Percentiles rank a stretch among this genome's conserved stretches.
Evolutionary conservation across 768 basidiomycete species (phyloP).

Genomic region (Russula brevipes): DNA sequence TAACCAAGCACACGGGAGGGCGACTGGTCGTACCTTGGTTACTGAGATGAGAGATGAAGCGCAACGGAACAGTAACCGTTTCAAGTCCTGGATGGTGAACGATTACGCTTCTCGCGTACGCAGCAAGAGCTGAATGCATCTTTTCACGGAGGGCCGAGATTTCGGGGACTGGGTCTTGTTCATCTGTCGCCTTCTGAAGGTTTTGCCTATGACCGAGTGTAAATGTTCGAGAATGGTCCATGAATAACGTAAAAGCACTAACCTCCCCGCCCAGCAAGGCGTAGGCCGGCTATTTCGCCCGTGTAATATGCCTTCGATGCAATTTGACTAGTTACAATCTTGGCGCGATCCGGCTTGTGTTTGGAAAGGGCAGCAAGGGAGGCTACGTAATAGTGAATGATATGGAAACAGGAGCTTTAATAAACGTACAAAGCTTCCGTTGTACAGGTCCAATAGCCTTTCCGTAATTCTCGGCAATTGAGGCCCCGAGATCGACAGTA

Average conservation of each 20-base stretch:
- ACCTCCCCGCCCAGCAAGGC: conserved; percentile 65
- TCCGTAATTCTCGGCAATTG: conserved; percentile 80
- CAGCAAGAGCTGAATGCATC: conserved; percentile 58
- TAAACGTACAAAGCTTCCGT: conserved; percentile 63
- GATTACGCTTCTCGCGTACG: conserved; percentile 69
- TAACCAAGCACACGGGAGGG: neutral
- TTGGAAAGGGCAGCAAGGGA: conserved; percentile 50
- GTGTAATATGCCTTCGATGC: conserved; percentile 87
- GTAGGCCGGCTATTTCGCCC: conserved; percentile 80
- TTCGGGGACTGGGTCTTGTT: conserved; percentile 53
- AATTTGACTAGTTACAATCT: conserved; percentile 76
- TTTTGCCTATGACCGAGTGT: conserved; percentile 41
- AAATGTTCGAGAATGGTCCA: neutral
- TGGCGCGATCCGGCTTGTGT: conserved; percentile 78
- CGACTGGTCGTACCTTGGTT: conserved; percentile 43
- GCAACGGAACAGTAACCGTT: conserved; percentile 80
- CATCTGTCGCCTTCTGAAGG: conserved; percentile 57
- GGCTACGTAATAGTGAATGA: conserved; percentile 34
- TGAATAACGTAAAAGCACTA: conserved; percentile 21
- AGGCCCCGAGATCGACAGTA: conserved; percentile 84
- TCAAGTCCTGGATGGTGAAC: conserved; percentile 77
- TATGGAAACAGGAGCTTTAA: neutral
- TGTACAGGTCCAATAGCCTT: conserved; percentile 75
- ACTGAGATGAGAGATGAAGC: conserved; percentile 74
- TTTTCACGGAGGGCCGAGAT: conserved; percentile 61